A percentile compares a stretch with the other conserved stretches of the same genome.
phyloP scores from a whole-genome alignment of 768 basidiomycete genomes.

The Pisolithus microcarpus region DNA sequence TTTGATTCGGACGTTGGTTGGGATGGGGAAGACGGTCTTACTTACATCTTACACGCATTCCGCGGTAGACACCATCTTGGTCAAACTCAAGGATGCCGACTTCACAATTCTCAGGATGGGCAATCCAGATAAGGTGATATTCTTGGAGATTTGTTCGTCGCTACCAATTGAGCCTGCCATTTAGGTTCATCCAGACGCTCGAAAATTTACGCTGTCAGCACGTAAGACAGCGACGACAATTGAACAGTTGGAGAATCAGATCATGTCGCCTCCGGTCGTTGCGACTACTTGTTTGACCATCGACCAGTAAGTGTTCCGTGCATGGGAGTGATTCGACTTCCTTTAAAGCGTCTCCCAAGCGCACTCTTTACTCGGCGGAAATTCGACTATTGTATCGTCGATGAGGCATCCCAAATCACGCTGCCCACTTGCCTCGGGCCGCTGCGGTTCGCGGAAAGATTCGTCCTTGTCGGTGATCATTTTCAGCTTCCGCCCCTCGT shows the following conservation, averaged over 20 bases:
- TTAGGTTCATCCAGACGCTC: conserved; percentile 80
- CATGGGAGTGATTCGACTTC: conserved; percentile 3
- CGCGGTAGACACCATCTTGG: conserved; percentile 93
- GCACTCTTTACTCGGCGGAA: conserved; percentile 75
- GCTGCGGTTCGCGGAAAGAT: conserved; percentile 80
- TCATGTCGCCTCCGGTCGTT: conserved; percentile 87
- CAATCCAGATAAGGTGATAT: conserved; percentile 78
- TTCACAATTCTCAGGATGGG: conserved; percentile 81
- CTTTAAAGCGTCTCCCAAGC: conserved; percentile 32
- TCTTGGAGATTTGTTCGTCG: conserved; percentile 1
- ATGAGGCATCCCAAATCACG: conserved; percentile 97
- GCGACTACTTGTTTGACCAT: conserved; percentile 93
- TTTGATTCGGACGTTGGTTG: conserved; percentile 73
- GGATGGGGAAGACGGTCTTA: conserved; percentile 78
- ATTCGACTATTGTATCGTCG: conserved; percentile 97
- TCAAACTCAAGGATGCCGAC: conserved; percentile 65
- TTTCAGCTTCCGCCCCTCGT: conserved; percentile 95
- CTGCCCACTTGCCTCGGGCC: conserved; percentile 94
- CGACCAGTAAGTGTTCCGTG: conserved; percentile 66
- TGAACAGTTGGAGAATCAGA: conserved; percentile 74
- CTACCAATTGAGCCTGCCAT: conserved; percentile 1
- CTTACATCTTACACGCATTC: conserved; percentile 95
- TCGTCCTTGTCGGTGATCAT: conserved; percentile 97
- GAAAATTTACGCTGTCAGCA: conserved; percentile 59
- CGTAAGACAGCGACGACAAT: conserved; percentile 54